phyloP scores from a whole-genome alignment of 495 filamentous ascomycete genomes.

The Hypomontagnella monticulosa region DNA sequence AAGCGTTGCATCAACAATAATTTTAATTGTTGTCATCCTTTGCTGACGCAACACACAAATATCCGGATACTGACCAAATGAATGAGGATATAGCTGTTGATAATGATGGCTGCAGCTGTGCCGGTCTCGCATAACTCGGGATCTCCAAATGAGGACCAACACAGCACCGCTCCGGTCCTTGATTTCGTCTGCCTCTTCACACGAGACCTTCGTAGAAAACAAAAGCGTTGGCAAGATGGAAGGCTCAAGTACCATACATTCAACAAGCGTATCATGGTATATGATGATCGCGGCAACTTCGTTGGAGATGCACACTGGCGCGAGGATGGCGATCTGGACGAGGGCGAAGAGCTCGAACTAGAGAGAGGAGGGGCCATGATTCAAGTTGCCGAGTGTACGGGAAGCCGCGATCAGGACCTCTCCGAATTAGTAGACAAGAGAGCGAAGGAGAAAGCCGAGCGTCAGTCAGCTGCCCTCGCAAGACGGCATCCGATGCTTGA shows the following conservation, averaged over 20 bases:
- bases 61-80: neutral
- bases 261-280: conserved; percentile 92
- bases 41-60: neutral
- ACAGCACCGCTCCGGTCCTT: conserved; percentile 76
- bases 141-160: conserved; percentile 39
- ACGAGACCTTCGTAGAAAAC: conserved; percentile 82
- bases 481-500: conserved; percentile 33
- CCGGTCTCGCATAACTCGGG: conserved; percentile 37
- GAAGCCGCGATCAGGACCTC: conserved; percentile 78
- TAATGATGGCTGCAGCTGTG: conserved; percentile 34
- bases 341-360: conserved; percentile 82
- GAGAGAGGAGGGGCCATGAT: conserved; percentile 79
- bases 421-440: conserved; percentile 76
- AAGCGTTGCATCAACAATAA: neutral
- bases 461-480: conserved; percentile 48
- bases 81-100: neutral
- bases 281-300: conserved; percentile 80
- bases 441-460: conserved; percentile 59
- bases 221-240: conserved; percentile 94
- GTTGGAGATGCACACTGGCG: conserved; percentile 88
- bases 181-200: conserved; percentile 89
- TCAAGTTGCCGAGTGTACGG: conserved; percentile 78
- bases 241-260: conserved; percentile 86
- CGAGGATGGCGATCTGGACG: conserved; percentile 68
- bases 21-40: neutral